A percentile compares a stretch with the other conserved stretches of the same genome.
These are phyloP conservation scores for Dactylellina drechsleri DNA, from an alignment of 2,329 filamentous ascomycete genomes.

Conservation along the genomic window DNA sequence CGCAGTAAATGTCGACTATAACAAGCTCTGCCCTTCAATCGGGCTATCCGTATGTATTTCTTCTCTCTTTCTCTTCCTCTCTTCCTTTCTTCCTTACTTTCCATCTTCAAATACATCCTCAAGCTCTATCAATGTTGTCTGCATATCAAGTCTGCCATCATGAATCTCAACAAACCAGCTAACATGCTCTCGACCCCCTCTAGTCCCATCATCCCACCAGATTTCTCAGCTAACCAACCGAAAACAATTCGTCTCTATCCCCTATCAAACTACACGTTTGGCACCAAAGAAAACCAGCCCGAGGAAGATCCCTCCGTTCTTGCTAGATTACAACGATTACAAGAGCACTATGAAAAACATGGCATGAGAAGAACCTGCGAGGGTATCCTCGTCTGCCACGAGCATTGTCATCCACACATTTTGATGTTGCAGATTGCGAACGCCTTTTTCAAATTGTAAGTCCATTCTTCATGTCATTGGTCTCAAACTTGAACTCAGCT, in stretches of 20 bases:
- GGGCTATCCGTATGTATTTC: slow-evolving; percentile 35
- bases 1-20: slow-evolving; percentile 22
- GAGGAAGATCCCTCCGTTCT: slow-evolving; percentile 97
- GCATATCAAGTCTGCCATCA: not conserved
- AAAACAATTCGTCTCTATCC: slow-evolving; percentile 90
- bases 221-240: slow-evolving; percentile 90
- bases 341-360: slow-evolving; percentile 90
- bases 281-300: slow-evolving; percentile 96
- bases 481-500: too few relatives aligned
- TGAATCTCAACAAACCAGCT: not conserved
- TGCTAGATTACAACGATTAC: slow-evolving; percentile 89
- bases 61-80: slow-evolving; percentile 1
- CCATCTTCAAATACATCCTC: too few relatives aligned
- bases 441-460: slow-evolving; percentile 93
- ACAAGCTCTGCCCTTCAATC: slow-evolving; percentile 21
- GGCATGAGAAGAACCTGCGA: slow-evolving; percentile 98
- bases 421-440: slow-evolving; percentile 99
- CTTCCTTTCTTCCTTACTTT: slow-evolving; percentile 10
- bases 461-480: slow-evolving; percentile 19
- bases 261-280: slow-evolving; percentile 98
- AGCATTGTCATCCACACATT: slow-evolving; percentile 98
- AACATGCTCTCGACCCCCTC: not conserved
- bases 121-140: not conserved
- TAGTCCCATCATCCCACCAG: slow-evolving; percentile 77
- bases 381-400: slow-evolving; percentile 95